These are phyloP conservation scores for Boletus insuetus DNA, from an alignment of 768 basidiomycete genomes.

Conservation along the genomic window DNA sequence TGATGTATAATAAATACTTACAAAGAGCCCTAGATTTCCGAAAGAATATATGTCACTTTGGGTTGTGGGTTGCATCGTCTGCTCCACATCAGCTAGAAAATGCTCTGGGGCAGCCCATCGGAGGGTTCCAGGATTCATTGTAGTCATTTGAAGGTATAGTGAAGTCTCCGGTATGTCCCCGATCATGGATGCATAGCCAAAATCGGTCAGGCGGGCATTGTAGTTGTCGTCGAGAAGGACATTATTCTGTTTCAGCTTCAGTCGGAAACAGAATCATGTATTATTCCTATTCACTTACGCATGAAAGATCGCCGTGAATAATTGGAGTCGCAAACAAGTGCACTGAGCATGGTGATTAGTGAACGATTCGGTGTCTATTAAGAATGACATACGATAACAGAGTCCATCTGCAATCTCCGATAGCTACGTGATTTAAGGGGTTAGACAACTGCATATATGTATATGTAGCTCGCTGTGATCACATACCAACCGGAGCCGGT, in stretches of 20 bases:
- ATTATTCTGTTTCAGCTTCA: background rate
- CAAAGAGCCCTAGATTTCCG: slow-evolving; percentile 27
- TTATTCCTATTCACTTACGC: background rate
- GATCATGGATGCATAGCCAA: background rate
- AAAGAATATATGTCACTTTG: slow-evolving; percentile 13
- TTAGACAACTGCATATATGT: background rate
- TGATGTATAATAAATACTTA: background rate
- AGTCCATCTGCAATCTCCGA: slow-evolving; percentile 8
- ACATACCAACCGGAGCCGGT: slow-evolving; percentile 8
- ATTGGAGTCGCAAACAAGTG: slow-evolving; percentile 2
- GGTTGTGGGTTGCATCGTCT: background rate
- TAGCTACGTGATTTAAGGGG: background rate
- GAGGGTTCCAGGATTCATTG: slow-evolving; percentile 33
- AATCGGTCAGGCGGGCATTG: background rate
- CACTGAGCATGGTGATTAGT: background rate
- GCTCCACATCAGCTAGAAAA: slow-evolving; percentile 17
- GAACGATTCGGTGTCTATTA: too few species aligned
- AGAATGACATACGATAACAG: slow-evolving; percentile 1
- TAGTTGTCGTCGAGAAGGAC: background rate
- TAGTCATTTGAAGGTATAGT: slow-evolving; percentile 15
- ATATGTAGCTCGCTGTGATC: too few species aligned
- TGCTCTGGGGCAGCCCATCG: slow-evolving; percentile 43
- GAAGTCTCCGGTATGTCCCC: background rate
- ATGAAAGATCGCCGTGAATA: slow-evolving; percentile 14
- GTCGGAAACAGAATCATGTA: background rate